Evolutionary conservation across 2,329 filamentous ascomycete genomes (phyloP).

Genomic region (Neofusicoccum sp.): DNA sequence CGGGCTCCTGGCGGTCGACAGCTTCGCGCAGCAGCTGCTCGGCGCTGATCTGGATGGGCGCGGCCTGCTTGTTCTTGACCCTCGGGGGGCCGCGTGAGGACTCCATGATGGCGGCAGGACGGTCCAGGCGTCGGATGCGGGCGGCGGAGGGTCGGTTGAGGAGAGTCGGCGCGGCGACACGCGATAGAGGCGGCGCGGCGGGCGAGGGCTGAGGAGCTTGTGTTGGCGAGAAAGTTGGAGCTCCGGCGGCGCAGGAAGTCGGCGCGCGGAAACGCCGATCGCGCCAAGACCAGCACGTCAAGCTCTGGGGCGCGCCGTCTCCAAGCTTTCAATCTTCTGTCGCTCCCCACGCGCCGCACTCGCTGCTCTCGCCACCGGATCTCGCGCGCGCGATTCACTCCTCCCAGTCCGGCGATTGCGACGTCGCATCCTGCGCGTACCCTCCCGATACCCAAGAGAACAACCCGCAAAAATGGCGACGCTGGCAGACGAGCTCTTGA

Average conservation of each 20-base stretch:
- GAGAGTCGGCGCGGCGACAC: neutral
- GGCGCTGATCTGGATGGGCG: slow-evolving; percentile 79
- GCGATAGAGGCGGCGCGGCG: neutral
- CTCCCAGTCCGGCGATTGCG: too few relatives aligned
- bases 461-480: slow-evolving; percentile 64
- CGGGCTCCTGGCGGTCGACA: slow-evolving; percentile 90
- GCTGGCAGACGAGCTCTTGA: slow-evolving; percentile 85
- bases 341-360: neutral
- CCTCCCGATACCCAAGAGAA: too few relatives aligned
- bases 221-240: slow-evolving; percentile 16
- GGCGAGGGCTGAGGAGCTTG: slow-evolving; percentile 12
- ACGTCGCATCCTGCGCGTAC: too few relatives aligned
- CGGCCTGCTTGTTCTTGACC: slow-evolving; percentile 98
- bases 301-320: neutral
- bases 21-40: slow-evolving; percentile 97
- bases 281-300: neutral
- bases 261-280: slow-evolving; percentile 2
- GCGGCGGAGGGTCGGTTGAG: neutral
- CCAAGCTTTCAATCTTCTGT: neutral
- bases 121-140: neutral
- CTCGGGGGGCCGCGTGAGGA: slow-evolving; percentile 80
- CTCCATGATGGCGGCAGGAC: slow-evolving; percentile 63
- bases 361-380: neutral
- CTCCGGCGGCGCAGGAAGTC: slow-evolving; percentile 4
- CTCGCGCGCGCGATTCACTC: neutral